Conservation (phyloP, 2,329 filamentous ascomycete species). For the Kalaharituber pfeilii region DNA sequence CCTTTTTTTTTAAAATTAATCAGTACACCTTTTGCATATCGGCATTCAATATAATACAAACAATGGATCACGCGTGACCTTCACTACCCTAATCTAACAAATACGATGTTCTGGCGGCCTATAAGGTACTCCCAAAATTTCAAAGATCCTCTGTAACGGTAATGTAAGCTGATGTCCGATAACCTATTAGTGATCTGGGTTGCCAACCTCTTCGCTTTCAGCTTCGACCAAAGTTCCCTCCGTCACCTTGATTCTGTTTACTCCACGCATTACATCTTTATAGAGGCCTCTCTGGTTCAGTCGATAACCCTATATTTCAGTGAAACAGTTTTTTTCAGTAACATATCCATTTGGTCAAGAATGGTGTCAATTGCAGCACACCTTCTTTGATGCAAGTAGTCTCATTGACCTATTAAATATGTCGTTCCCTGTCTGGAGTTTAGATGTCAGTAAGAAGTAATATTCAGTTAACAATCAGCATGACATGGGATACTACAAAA, state of each 20-base stretch:
- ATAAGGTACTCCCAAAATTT: constrained; percentile 68
- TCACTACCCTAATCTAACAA: constrained; percentile 35
- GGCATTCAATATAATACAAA: too few species aligned
- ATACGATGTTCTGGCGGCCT: constrained; percentile 58
- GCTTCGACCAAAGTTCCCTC: constrained; percentile 58
- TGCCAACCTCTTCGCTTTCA: constrained; percentile 41
- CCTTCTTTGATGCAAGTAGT: constrained; percentile 57
- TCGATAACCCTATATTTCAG: constrained; percentile 40
- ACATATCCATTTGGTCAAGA: background rate
- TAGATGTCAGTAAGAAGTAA: background rate
- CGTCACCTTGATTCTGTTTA: constrained; percentile 41
- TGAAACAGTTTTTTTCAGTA: background rate
- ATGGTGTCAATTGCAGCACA: background rate
- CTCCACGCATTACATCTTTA: constrained; percentile 46
- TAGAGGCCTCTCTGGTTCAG: constrained; percentile 73
- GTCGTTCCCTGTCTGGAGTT: constrained; percentile 56
- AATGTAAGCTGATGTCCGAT: background rate
- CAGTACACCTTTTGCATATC: too few species aligned
- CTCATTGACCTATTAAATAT: constrained; percentile 82
- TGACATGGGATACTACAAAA: constrained; percentile 34
- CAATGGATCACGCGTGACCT: constrained; percentile 16
- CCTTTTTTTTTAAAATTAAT: too few species aligned
- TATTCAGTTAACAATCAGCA: background rate
- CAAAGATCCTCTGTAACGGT: constrained; percentile 48
- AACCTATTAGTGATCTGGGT: background rate